These are phyloP conservation scores for Berkeleyomyces rouxiae DNA, from an alignment of 2,329 filamentous ascomycete species.

Conservation along the genomic window DNA sequence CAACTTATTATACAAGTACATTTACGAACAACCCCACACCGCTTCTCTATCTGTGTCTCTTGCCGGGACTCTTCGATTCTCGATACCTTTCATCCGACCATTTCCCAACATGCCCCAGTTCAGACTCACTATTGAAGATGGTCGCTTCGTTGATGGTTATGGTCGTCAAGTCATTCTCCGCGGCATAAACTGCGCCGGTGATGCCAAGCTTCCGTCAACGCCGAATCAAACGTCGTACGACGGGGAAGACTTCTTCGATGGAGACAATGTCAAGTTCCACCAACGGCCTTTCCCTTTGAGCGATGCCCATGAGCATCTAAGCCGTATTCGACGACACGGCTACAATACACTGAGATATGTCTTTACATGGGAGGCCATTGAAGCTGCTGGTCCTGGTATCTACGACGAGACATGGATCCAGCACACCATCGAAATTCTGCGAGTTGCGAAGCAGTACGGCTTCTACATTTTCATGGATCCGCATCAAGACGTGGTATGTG, in stretches of 20 bases:
- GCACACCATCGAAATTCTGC: conserved; percentile 72
- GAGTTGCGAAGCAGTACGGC: conserved; percentile 72
- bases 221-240: conserved; percentile 73
- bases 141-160: conserved; percentile 63
- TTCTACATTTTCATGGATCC: conserved; percentile 99
- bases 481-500: conserved; percentile 81
- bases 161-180: conserved; percentile 77
- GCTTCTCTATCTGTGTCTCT: background rate
- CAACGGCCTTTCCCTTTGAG: conserved; percentile 67
- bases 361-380: conserved; percentile 98
- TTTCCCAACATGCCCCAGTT: conserved; percentile 44
- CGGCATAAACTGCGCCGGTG: conserved; percentile 85
- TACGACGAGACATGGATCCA: conserved; percentile 92
- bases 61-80: background rate
- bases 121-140: conserved; percentile 69
- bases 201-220: conserved; percentile 72
- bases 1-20: background rate
- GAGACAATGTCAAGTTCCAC: conserved; percentile 80
- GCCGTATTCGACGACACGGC: conserved; percentile 69
- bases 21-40: too few relatives aligned
- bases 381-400: conserved; percentile 72
- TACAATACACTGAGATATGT: conserved; percentile 95
- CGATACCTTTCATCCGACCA: background rate
- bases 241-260: conserved; percentile 70
- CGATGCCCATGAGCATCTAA: conserved; percentile 75